Evolutionary conservation across 345 rosid genomes (phyloP).

Genomic region (Eucalyptus camaldulensis): DNA sequence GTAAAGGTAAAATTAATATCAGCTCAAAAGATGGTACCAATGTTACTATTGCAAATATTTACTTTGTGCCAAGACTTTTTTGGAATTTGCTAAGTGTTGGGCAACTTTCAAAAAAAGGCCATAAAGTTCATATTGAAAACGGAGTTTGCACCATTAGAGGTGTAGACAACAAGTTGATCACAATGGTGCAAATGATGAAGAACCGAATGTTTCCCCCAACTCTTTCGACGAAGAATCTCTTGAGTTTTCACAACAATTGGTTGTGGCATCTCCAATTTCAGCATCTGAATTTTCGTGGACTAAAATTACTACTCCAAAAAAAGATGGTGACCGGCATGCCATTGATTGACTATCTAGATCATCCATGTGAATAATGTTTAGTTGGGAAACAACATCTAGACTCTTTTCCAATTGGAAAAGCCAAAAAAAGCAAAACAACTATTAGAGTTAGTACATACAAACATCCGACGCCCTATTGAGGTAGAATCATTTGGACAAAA

Average conservation of each 20-base stretch:
- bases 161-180: not conserved
- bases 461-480: fast-evolving
- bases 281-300: too few relatives aligned
- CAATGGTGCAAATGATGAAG: not conserved
- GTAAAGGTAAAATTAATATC: not conserved
- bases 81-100: not conserved
- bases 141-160: not conserved
- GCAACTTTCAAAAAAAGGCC: not conserved
- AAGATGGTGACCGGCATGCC: not conserved
- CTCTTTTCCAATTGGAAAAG: not conserved
- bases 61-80: not conserved
- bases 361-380: not conserved
- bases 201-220: fast-evolving
- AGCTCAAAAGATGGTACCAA: not conserved
- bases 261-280: fast-evolving
- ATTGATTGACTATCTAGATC: fast-evolving
- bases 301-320: not conserved
- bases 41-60: not conserved
- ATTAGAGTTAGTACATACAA: not conserved
- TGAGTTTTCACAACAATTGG: not conserved
- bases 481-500: not conserved
- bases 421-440: not conserved
- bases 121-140: not conserved
- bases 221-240: not conserved
- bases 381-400: not conserved